phyloP scores from a whole-genome alignment of 2,329 filamentous ascomycete species.

The Colletotrichum lini region DNA sequence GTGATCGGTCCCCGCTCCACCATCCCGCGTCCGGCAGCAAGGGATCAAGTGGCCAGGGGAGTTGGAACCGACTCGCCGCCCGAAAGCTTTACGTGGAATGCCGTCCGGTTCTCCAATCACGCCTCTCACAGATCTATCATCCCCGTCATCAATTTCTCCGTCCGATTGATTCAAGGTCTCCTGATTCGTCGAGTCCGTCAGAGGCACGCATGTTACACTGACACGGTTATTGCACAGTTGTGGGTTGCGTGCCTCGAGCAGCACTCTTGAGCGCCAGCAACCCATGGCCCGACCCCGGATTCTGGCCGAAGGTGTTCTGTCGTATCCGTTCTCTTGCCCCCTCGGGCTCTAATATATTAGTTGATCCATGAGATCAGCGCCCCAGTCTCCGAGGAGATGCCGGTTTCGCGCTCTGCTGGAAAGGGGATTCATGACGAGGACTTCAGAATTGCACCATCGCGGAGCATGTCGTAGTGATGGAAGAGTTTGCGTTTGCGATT shows the following conservation, averaged over 20 bases:
- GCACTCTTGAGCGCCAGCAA: not conserved
- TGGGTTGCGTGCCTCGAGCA: not conserved
- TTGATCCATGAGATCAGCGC: not conserved
- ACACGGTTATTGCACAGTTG: not conserved
- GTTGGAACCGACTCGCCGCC: not conserved
- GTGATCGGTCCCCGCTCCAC: constrained; percentile 26
- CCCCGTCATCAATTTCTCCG: not conserved
- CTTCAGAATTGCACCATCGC: constrained; percentile 23
- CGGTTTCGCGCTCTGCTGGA: too few species aligned
- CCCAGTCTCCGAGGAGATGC: constrained; percentile 21
- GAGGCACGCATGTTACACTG: not conserved
- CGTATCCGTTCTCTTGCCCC: not conserved
- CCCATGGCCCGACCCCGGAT: not conserved
- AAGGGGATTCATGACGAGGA: constrained; percentile 21
- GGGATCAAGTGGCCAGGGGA: not conserved
- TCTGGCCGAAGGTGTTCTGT: not conserved
- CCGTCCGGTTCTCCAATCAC: constrained; percentile 7
- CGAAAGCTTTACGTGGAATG: constrained; percentile 6
- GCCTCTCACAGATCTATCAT: not conserved
- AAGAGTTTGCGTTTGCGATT: not conserved
- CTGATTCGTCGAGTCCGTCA: not conserved
- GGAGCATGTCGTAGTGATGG: constrained; percentile 18
- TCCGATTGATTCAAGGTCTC: not conserved
- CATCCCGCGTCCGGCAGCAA: not conserved
- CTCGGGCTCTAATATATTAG: not conserved